Percentiles rank a stretch among this genome's conserved stretches.
These are phyloP conservation scores for Trichoderma gamsii DNA, from an alignment of 495 filamentous ascomycete genomes.

Conservation along the genomic window DNA sequence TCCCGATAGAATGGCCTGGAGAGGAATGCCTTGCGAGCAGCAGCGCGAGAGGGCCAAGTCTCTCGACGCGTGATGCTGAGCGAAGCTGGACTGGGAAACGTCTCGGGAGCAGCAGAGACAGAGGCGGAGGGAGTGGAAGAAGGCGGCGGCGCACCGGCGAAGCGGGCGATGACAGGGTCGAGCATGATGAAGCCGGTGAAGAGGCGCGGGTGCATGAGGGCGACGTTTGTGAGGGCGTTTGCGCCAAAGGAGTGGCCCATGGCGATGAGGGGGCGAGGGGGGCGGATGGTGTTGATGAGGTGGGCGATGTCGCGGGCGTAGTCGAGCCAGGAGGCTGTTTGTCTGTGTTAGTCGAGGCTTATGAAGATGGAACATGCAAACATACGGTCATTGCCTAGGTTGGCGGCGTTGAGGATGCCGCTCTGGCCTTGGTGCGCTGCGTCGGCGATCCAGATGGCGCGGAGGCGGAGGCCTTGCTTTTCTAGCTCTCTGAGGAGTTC, in stretches of 20 bases:
- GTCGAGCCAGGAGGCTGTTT: slow-evolving; percentile 73
- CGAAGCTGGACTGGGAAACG: not conserved
- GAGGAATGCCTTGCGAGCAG: slow-evolving; percentile 54
- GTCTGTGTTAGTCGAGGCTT: not conserved
- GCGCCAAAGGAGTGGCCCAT: slow-evolving; percentile 89
- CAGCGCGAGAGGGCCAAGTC: slow-evolving; percentile 60
- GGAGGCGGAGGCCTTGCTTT: slow-evolving; percentile 56
- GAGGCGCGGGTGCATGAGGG: slow-evolving; percentile 77
- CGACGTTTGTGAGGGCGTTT: slow-evolving; percentile 53
- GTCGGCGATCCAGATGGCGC: slow-evolving; percentile 83
- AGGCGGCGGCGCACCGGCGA: slow-evolving; percentile 23
- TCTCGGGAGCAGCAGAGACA: not conserved
- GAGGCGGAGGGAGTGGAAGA: too few relatives aligned
- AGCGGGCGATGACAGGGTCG: slow-evolving; percentile 39
- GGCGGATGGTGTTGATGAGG: slow-evolving; percentile 76
- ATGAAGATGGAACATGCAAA: not conserved
- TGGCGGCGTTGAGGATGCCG: slow-evolving; percentile 65
- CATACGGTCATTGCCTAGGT: slow-evolving; percentile 74
- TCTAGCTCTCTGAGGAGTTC: slow-evolving; percentile 53
- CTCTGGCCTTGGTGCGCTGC: slow-evolving; percentile 70
- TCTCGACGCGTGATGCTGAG: slow-evolving; percentile 55
- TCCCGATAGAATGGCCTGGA: slow-evolving; percentile 58
- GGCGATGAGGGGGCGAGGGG: slow-evolving; percentile 76
- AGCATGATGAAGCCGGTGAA: slow-evolving; percentile 44
- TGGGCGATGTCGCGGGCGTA: slow-evolving; percentile 82